A percentile compares a stretch with the other conserved stretches of the same genome.
These are phyloP conservation scores for Hanseniaspora sp. DNA, from an alignment of 1,139 yeast species.

Conservation along the genomic window DNA sequence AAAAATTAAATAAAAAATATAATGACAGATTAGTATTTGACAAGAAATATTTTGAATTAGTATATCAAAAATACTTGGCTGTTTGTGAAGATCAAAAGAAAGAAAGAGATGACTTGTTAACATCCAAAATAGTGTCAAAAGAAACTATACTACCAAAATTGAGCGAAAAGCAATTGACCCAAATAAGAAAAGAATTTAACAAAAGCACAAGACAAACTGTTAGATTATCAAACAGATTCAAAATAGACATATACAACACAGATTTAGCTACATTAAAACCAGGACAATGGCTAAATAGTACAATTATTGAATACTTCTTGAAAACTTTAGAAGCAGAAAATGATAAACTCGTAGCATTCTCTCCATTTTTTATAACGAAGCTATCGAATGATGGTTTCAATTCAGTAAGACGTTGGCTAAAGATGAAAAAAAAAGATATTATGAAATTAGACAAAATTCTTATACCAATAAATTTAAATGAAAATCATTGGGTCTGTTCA, in stretches of 20 bases:
- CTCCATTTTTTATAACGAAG: constrained; percentile 77
- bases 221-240: constrained; percentile 35
- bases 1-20: constrained; percentile 23
- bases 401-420: constrained; percentile 86
- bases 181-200: constrained; percentile 35
- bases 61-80: constrained; percentile 35
- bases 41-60: constrained; percentile 27
- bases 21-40: constrained; percentile 23
- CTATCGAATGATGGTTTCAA: constrained; percentile 60
- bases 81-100: constrained; percentile 35
- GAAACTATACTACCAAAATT: constrained; percentile 27
- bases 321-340: constrained; percentile 38
- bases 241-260: constrained; percentile 49
- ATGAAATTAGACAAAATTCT: constrained; percentile 49
- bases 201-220: constrained; percentile 24
- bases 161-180: constrained; percentile 27
- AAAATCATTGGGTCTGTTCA: constrained; percentile 89
- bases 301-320: constrained; percentile 73
- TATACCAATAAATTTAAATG: constrained; percentile 72
- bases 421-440: constrained; percentile 63
- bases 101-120: constrained; percentile 32
- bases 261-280: constrained; percentile 66
- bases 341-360: constrained; percentile 51
- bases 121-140: constrained; percentile 29
- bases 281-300: constrained; percentile 81